Evolutionary conservation across 2,329 filamentous ascomycete genomes (phyloP).

Genomic region (Reticulascus tulasneorum): DNA sequence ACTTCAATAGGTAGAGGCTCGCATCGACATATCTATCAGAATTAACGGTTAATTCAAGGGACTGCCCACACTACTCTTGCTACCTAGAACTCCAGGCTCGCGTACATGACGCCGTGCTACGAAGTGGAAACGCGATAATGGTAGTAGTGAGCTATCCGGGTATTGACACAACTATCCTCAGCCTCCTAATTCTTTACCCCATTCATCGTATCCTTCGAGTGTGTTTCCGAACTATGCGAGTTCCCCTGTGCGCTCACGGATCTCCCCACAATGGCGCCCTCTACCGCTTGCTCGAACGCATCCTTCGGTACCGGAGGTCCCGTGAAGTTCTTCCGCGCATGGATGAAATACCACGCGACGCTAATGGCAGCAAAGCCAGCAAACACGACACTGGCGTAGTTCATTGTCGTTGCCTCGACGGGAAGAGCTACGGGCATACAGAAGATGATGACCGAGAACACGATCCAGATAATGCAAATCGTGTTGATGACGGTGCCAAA

Average conservation of each 20-base stretch:
- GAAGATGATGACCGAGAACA: conserved; percentile 66
- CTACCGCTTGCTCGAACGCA: conserved; percentile 14
- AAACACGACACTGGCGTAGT: conserved; percentile 65
- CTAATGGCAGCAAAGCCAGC: conserved; percentile 58
- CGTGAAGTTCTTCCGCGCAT: conserved; percentile 60
- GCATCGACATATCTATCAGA: too few relatives aligned
- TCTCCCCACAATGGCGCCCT: conserved; percentile 12
- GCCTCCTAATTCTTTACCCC: conserved; percentile 11
- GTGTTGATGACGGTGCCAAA: conserved; percentile 68
- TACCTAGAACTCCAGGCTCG: too few relatives aligned
- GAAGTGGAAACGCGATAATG: too few relatives aligned
- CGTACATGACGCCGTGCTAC: too few relatives aligned
- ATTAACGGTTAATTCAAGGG: too few relatives aligned
- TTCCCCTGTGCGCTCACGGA: not conserved
- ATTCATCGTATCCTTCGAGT: conserved; percentile 9
- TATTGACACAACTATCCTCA: too few relatives aligned
- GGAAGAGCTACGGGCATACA: conserved; percentile 67
- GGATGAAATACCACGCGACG: conserved; percentile 58
- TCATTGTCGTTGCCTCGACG: conserved; percentile 55
- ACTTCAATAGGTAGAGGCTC: too few relatives aligned
- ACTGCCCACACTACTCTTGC: too few relatives aligned
- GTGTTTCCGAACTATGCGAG: too few relatives aligned
- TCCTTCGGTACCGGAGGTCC: conserved; percentile 44
- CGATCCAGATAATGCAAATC: conserved; percentile 66
- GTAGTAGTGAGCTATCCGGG: too few relatives aligned